Conservation (phyloP, 352 stramenopile species). For the Thalassiosira mediterranea region DNA sequence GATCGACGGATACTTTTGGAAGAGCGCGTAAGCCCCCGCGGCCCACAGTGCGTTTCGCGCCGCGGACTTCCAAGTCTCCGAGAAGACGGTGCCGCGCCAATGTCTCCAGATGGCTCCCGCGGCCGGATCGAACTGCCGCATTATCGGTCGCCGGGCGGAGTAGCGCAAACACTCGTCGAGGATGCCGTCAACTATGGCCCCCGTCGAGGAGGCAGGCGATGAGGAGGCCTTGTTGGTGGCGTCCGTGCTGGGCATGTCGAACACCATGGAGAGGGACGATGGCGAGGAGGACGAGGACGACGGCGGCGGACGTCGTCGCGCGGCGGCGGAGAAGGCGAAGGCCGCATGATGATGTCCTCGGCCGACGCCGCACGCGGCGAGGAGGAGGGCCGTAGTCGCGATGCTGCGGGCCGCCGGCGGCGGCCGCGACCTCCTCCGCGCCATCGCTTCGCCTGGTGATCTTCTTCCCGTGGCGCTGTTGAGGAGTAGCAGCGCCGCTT, state of each 20-base stretch:
- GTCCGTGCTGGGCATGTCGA: not conserved
- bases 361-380: too few relatives aligned
- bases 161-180: conserved; percentile 30
- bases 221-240: not conserved
- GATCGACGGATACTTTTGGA: conserved; percentile 5
- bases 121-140: conserved; percentile 32
- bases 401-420: too few relatives aligned
- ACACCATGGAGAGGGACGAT: conserved; percentile 1
- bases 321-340: too few relatives aligned
- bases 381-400: too few relatives aligned
- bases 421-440: too few relatives aligned
- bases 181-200: conserved; percentile 28
- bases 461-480: too few relatives aligned
- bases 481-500: too few relatives aligned
- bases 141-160: conserved; percentile 24
- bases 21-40: conserved; percentile 15
- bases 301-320: too few relatives aligned
- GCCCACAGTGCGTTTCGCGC: conserved; percentile 20
- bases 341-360: too few relatives aligned
- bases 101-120: conserved; percentile 26
- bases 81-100: conserved; percentile 33
- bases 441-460: too few relatives aligned
- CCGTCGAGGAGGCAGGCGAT: not conserved
- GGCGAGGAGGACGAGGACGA: too few relatives aligned
- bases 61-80: conserved; percentile 33